Evolutionary conservation across 495 filamentous ascomycete species (phyloP).

Genomic region (Penicillium lividum): DNA sequence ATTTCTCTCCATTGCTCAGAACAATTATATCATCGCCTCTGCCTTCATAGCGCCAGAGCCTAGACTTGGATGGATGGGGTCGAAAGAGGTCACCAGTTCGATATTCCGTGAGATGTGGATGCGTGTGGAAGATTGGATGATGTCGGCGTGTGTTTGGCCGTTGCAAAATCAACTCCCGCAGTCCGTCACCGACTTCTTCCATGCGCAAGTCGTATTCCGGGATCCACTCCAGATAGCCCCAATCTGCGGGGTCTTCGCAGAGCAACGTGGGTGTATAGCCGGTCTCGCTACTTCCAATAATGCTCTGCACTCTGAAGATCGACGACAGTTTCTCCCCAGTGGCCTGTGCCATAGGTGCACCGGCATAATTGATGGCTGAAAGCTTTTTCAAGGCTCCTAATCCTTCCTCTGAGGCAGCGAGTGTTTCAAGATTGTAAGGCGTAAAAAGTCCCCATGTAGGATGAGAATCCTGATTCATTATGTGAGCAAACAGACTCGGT

Average conservation of each 20-base stretch:
- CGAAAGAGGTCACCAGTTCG: conserved; percentile 57
- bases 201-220: conserved; percentile 43
- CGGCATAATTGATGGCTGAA: conserved; percentile 10
- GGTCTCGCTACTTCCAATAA: conserved; percentile 26
- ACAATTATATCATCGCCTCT: conserved; percentile 41
- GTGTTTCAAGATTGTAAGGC: conserved; percentile 8
- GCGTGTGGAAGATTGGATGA: conserved; percentile 15
- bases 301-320: conserved; percentile 8
- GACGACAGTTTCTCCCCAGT: conserved; percentile 14
- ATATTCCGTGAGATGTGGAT: conserved; percentile 50
- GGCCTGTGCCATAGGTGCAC: conserved; percentile 21
- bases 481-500: conserved; percentile 7
- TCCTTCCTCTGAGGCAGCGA: conserved; percentile 18
- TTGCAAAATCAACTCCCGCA: conserved; percentile 44
- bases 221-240: conserved; percentile 51
- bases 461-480: not conserved
- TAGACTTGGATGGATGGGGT: conserved; percentile 30
- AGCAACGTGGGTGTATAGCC: conserved; percentile 17
- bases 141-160: not conserved
- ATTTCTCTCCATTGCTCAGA: conserved; percentile 42
- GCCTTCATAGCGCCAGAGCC: conserved; percentile 31
- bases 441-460: not conserved
- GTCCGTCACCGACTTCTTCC: conserved; percentile 37
- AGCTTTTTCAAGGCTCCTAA: conserved; percentile 2
- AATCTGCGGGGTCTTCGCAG: conserved; percentile 40